Conservation (phyloP, 257 asterid genomes). For the Perilla frutescens region DNA sequence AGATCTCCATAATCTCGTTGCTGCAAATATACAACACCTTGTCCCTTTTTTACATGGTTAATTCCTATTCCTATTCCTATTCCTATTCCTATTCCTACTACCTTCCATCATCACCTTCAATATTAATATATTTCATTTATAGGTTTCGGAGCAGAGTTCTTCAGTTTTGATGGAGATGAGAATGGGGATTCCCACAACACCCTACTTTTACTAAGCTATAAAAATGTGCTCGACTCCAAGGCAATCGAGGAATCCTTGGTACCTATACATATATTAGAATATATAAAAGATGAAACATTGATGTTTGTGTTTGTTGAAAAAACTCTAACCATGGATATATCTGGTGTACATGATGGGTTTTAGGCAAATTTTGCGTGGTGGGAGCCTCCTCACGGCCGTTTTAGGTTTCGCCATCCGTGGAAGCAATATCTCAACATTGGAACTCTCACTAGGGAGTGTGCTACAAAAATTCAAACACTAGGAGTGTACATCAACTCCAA, state of each 20-base stretch:
- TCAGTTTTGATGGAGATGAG: constrained; percentile 14
- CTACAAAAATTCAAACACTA: constrained; percentile 57
- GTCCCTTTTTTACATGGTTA: background rate
- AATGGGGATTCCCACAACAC: constrained; percentile 28
- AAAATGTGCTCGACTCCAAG: constrained; percentile 51
- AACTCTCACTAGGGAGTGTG: constrained; percentile 52
- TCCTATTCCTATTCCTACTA: no score
- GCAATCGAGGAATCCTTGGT: constrained; percentile 66
- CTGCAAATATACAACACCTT: constrained; percentile 52
- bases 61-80: no score
- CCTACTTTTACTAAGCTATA: constrained; percentile 36
- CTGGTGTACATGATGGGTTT: no score
- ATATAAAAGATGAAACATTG: no score
- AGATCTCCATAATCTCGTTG: constrained; percentile 55
- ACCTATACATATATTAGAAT: no score
- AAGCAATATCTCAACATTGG: constrained; percentile 59
- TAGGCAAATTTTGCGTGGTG: constrained; percentile 65
- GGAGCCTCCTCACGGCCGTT: constrained; percentile 63
- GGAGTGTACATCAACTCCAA: constrained; percentile 31
- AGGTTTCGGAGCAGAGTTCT: constrained; percentile 44
- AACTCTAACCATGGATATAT: no score
- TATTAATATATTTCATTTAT: no score
- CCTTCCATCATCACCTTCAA: no score
- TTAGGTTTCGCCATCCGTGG: constrained; percentile 56
- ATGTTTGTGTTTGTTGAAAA: no score